Evolutionary conservation across 129 eudicot genomes (phyloP), one percentile per base, ranked within the genome.

Genomic region (Ambrosia artemisiifolia): DNA sequence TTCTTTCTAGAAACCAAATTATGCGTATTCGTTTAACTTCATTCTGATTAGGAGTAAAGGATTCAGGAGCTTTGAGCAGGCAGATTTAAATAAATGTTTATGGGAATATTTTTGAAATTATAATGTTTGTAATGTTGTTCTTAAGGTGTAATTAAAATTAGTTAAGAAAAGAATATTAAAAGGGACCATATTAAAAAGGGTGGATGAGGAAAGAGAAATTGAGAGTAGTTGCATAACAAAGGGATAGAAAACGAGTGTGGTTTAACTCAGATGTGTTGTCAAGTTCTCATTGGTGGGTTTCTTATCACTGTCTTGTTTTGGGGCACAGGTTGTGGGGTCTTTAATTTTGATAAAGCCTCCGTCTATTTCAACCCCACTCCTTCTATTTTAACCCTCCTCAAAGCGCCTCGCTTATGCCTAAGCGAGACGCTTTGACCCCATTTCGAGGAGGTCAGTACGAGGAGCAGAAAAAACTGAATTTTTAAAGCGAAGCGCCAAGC

Each of bases 161-260:
- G n/a, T 43, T 35, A 46, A 34, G 62, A 34, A 34, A 44, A 17
- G 79, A 59, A 72, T 46, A 66, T 43, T 24, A n/a, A n/a, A n/a
- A n/a, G n/a, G n/a, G n/a, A n/a, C n/a, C n/a, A n/a, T n/a, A n/a
- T n/a, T n/a, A 20, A 44, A 67, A 57, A 76, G 20, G 13, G 5
- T 32, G 20, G 66, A 14, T 2, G 47, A 0, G 47, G 7, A 36
- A 62, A 14, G 36, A 62, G 80, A 60, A 50, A 24, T 24, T 24
- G 28, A 24, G 28, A n/a, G 28, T 54, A 40, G 76, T 76, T 54
- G 46, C 30, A 35, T 63, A 33, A 42, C 69, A 56, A 18, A 67
- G 69, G 74, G 74, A 76, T 67, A 48, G 57, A 44, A 67, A 65
- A 75, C 79, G 34, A 64, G 34, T 32, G 46, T 65, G 56, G 79